phyloP scores from a whole-genome alignment of 2,329 filamentous ascomycete species.

The Botrytis paeoniae region DNA sequence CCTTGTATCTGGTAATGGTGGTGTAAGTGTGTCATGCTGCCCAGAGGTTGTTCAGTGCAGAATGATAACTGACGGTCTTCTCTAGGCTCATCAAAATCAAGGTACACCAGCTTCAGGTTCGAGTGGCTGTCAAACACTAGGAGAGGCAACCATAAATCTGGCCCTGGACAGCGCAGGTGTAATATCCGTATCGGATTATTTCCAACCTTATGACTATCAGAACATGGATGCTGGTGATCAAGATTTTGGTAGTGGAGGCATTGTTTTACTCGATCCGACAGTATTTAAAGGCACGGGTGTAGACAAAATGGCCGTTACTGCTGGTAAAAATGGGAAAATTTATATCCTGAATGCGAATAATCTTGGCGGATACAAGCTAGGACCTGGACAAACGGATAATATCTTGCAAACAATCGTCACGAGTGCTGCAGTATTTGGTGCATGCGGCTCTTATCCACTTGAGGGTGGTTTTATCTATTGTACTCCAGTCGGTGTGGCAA shows the following conservation, averaged over 20 bases:
- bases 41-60: neutral
- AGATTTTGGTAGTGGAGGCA: constrained; percentile 41
- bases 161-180: constrained; percentile 36
- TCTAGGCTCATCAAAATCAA: constrained; percentile 37
- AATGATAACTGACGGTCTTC: neutral
- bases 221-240: constrained; percentile 41
- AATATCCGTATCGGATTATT: constrained; percentile 41
- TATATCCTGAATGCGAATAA: constrained; percentile 44
- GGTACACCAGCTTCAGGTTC: constrained; percentile 38
- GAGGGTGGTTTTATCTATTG: constrained; percentile 46
- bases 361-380: constrained; percentile 43
- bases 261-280: constrained; percentile 39
- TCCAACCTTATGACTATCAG: constrained; percentile 43
- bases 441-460: constrained; percentile 42
- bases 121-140: constrained; percentile 39
- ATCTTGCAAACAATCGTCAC: constrained; percentile 41
- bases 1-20: constrained; percentile 38
- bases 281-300: constrained; percentile 40
- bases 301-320: constrained; percentile 40
- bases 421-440: constrained; percentile 40
- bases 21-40: neutral
- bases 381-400: constrained; percentile 39
- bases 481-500: constrained; percentile 38
- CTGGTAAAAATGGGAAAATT: constrained; percentile 42
- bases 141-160: constrained; percentile 47